Base-by-base conservation (phyloP, 2,329 filamentous ascomycete species). In the Colletotrichum trifolii region DNA sequence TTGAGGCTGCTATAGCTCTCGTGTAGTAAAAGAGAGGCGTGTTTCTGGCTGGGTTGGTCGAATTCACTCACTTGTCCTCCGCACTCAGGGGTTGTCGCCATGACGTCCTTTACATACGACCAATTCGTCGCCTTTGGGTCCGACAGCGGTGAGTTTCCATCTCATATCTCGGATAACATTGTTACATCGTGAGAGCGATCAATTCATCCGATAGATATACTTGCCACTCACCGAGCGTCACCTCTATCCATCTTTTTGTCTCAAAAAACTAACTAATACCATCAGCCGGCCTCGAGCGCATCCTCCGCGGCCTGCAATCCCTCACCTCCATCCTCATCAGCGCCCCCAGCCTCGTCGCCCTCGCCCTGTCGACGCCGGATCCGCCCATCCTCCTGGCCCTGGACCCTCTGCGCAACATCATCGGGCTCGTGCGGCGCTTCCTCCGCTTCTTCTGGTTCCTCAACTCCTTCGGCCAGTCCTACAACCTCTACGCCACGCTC, bases 381-480 rank as follows among this genome's bases (percentile, higher is more conserved):
- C 42, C 34, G 0, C 0, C 25, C 25, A 5, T 15, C 38, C 38
- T 66, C 25, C 58, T 73, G 8, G 73, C 77, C 38, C 75, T 81
- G 36, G 59, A 69, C 40, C 54, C 69, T 5, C 71, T 87, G 15
- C 77, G 78, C 64, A 67, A 71, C 48, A 79, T 78, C 43, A 71
- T 87, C 58, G 82, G 80, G 67, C 71, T 86, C 47, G 77, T 78
- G 15, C 83, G 91, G 42, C 85, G 90, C 25, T 88, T 86, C 75
- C 83, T 93, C 72, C 87, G 91, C 11, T 79, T 91, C 62, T 90
- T 92, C 73, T 88, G 89, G 71, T 92, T 90, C 73, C 76, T 91
- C 56, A 86, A 88, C 49, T 83, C 81, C 53, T 89, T 91, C 69
- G 73, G 79, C 33, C 73, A 78, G 2, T 85, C 87, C 2, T 83